phyloP scores from a whole-genome alignment of 2,329 filamentous ascomycete genomes.

The Rutstroemia sp. region DNA sequence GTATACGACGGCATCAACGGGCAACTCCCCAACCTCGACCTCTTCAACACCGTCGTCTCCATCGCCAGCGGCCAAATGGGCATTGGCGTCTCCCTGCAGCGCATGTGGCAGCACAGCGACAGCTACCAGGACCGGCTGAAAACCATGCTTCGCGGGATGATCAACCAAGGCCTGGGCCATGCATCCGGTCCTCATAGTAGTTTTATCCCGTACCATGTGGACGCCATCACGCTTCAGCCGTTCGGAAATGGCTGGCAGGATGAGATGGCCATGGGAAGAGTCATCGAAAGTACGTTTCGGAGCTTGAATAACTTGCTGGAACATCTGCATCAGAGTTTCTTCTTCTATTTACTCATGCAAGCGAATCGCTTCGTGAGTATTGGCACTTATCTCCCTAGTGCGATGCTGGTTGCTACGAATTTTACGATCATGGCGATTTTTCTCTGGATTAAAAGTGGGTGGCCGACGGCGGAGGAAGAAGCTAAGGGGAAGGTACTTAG shows the following conservation, averaged over 20 bases:
- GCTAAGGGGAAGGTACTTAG: constrained; percentile 3
- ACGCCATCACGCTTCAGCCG: constrained; percentile 88
- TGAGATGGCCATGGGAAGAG: constrained; percentile 88
- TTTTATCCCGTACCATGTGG: constrained; percentile 96
- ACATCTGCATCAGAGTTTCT: constrained; percentile 97
- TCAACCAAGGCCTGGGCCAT: constrained; percentile 82
- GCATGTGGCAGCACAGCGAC: constrained; percentile 72
- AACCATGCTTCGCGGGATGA: constrained; percentile 88
- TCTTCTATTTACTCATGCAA: constrained; percentile 95
- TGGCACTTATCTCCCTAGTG: constrained; percentile 90
- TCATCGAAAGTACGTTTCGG: constrained; percentile 83
- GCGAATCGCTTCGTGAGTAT: constrained; percentile 93
- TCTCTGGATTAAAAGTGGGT: constrained; percentile 86
- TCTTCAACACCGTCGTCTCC: constrained; percentile 87
- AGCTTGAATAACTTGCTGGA: constrained; percentile 95
- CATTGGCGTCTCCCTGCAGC: constrained; percentile 74
- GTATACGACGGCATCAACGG: constrained; percentile 95
- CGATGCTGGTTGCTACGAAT: constrained; percentile 92
- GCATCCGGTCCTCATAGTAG: constrained; percentile 87
- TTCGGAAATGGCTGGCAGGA: constrained; percentile 93
- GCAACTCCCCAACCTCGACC: constrained; percentile 87
- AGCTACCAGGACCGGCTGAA: constrained; percentile 73
- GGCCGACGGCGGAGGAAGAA: constrained; percentile 10
- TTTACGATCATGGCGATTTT: constrained; percentile 94
- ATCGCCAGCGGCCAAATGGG: constrained; percentile 91